phyloP scores from a whole-genome alignment of 371 early-diverging fungal genomes.

The Dipsacomyces acuminosporus region DNA sequence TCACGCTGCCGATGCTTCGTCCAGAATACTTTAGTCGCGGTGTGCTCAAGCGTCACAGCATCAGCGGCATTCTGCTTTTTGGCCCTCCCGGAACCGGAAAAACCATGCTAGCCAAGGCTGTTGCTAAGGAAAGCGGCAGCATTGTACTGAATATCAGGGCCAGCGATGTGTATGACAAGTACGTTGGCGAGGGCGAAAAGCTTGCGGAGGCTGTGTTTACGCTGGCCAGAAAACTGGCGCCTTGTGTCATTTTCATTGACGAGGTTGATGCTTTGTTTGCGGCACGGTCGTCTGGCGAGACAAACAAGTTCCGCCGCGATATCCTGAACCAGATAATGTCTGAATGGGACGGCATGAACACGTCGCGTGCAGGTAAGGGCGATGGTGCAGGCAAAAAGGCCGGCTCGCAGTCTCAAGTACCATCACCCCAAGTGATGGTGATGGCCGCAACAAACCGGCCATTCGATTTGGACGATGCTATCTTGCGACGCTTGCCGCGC shows the following conservation, averaged over 20 bases:
- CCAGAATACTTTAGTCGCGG: constrained; percentile 77
- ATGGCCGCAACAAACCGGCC: constrained; percentile 98
- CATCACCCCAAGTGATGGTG: constrained; percentile 60
- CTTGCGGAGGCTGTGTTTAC: constrained; percentile 94
- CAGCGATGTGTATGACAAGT: constrained; percentile 94
- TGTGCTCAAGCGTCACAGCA: constrained; percentile 67
- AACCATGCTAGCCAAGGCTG: constrained; percentile 94
- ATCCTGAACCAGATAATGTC: constrained; percentile 95
- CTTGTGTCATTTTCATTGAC: constrained; percentile 98
- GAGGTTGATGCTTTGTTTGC: constrained; percentile 96
- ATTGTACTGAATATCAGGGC: constrained; percentile 89
- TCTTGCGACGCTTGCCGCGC: constrained; percentile 93
- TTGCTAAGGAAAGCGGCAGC: constrained; percentile 93
- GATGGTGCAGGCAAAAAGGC: constrained; percentile 3
- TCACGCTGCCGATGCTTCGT: constrained; percentile 74
- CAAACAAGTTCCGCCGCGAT: constrained; percentile 63
- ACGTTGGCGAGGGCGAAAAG: constrained; percentile 98
- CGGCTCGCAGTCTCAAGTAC: background rate
- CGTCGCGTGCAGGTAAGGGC: constrained; percentile 43
- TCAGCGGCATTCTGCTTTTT: constrained; percentile 85
- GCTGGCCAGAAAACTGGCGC: constrained; percentile 89
- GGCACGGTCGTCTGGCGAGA: constrained; percentile 65
- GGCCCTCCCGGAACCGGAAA: constrained; percentile 99
- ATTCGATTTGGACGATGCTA: constrained; percentile 97
- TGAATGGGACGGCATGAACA: constrained; percentile 95